These are phyloP conservation scores for Penicillium cosmopolitanum DNA, from an alignment of 495 filamentous ascomycete species.

Conservation along the genomic window DNA sequence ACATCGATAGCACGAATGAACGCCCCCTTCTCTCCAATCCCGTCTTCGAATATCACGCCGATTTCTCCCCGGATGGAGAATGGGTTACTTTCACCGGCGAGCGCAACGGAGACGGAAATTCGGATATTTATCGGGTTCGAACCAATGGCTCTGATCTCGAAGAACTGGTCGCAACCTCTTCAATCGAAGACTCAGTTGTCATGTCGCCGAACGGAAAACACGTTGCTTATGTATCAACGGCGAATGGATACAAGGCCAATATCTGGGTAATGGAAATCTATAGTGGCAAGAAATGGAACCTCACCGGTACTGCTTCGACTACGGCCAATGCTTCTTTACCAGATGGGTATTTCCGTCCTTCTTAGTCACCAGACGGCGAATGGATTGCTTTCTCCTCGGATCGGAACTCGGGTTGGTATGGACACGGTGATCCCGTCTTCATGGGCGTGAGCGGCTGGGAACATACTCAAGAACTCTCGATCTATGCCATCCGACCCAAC, in stretches of 20 bases:
- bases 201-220: conserved; percentile 34
- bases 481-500: conserved; percentile 33
- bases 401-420: conserved; percentile 25
- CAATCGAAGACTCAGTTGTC: conserved; percentile 30
- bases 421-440: conserved; percentile 26
- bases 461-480: conserved; percentile 35
- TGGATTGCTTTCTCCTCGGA: conserved; percentile 22
- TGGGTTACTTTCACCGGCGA: conserved; percentile 36
- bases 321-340: conserved; percentile 19
- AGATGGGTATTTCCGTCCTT: conserved; percentile 32
- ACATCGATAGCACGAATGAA: conserved; percentile 38
- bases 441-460: conserved; percentile 33
- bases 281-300: conserved; percentile 28
- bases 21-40: conserved; percentile 30
- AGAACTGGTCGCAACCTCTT: conserved; percentile 24
- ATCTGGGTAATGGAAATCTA: conserved; percentile 35
- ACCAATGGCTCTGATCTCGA: conserved; percentile 31
- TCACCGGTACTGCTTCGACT: conserved; percentile 25
- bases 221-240: conserved; percentile 33
- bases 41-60: conserved; percentile 41
- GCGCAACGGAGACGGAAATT: conserved; percentile 35
- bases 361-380: conserved; percentile 20
- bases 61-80: conserved; percentile 36
- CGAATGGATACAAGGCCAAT: conserved; percentile 26
- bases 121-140: conserved; percentile 34